Conservation (phyloP, 2,329 filamentous ascomycete species). For the Pleurostoma richardsiae region DNA sequence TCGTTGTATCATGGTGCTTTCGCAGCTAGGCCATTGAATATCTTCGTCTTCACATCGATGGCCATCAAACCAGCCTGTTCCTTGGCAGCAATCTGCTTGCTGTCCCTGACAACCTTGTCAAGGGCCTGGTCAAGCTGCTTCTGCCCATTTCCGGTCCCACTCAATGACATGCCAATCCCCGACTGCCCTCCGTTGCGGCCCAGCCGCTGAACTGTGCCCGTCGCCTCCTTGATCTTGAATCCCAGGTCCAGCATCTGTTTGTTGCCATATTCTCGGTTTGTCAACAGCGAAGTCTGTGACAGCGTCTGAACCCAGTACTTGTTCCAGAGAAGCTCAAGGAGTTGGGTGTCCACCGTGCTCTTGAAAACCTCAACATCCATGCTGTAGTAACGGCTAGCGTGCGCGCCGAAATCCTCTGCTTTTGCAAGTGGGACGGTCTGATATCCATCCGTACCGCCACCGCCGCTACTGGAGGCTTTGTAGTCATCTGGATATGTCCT, state of each 20-base stretch:
- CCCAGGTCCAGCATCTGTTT: conserved; percentile 89
- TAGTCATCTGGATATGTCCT: conserved; percentile 79
- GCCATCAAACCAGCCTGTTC: conserved; percentile 60
- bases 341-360: conserved; percentile 78
- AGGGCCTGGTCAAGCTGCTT: conserved; percentile 42
- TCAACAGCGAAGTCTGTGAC: conserved; percentile 82
- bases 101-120: conserved; percentile 55
- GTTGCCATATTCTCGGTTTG: conserved; percentile 87
- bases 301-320: conserved; percentile 99
- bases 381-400: conserved; percentile 84
- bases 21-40: conserved; percentile 45
- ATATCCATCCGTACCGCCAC: conserved; percentile 51
- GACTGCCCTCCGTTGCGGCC: conserved; percentile 15
- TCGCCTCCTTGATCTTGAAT: conserved; percentile 70
- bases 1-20: no score
- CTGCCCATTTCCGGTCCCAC: conserved; percentile 10
- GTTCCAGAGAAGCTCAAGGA: conserved; percentile 91
- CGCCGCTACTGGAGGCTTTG: conserved; percentile 35
- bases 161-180: conserved; percentile 18
- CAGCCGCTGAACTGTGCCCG: conserved; percentile 26
- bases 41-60: conserved; percentile 55
- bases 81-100: conserved; percentile 56
- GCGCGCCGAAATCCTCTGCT: conserved; percentile 91
- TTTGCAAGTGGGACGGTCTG: conserved; percentile 86
- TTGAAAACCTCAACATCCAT: conserved; percentile 94